A percentile compares a stretch with the other conserved stretches of the same genome.
Evolutionary conservation across 805 yeast species (phyloP).

Genomic region (Kodamaea neixiangensis): DNA sequence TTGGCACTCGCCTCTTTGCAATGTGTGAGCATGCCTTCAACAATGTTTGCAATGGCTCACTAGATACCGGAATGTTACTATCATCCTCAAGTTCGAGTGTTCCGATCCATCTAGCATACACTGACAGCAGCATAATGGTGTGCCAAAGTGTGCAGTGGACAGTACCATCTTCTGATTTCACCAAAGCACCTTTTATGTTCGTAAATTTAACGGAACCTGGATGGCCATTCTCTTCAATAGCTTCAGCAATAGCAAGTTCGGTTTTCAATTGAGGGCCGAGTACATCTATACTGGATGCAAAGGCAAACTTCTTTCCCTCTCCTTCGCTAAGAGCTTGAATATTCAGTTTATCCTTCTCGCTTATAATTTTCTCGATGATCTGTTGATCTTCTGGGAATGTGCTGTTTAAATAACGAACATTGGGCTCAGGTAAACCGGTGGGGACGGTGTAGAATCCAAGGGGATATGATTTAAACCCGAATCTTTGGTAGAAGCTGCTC

Average conservation of each 20-base stretch:
- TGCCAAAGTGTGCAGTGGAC: conserved; percentile 7
- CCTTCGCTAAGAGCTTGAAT: neutral
- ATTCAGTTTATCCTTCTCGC: neutral
- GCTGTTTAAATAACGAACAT: neutral
- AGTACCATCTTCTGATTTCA: neutral
- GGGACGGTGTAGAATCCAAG: conserved; percentile 20
- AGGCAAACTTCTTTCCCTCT: neutral
- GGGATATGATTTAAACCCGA: conserved; percentile 54
- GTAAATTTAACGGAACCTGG: neutral
- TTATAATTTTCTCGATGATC: neutral
- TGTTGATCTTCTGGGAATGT: neutral
- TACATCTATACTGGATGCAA: neutral
- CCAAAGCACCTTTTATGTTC: conserved; percentile 7
- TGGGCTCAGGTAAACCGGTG: neutral
- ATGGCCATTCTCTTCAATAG: neutral
- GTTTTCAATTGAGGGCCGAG: neutral
- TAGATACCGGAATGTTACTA: neutral
- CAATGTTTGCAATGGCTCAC: neutral
- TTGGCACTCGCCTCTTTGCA: neutral
- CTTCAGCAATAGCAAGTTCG: neutral
- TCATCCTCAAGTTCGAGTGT: neutral
- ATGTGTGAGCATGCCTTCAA: neutral
- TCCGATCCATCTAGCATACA: conserved; percentile 3
- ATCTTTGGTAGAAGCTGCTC: conserved; percentile 62
- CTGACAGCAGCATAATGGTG: conserved; percentile 3